phyloP scores from a whole-genome alignment of 495 filamentous ascomycete species.

The Xanthoparmelia taractica region DNA sequence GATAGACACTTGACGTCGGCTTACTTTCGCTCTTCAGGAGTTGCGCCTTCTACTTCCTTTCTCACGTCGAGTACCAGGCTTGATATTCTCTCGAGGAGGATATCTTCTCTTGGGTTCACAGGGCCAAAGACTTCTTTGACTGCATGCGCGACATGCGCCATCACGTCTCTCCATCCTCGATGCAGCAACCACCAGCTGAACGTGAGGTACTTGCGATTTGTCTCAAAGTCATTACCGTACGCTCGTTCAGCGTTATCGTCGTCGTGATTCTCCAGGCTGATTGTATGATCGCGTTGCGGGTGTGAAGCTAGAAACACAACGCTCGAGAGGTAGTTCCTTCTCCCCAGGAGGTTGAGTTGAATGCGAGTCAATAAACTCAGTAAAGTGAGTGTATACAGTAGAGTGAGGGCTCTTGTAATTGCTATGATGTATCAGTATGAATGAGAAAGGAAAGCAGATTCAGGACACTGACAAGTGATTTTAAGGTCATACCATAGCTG shows the following conservation, averaged over 20 bases:
- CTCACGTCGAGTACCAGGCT: slow-evolving; percentile 71
- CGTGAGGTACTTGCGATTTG: slow-evolving; percentile 85
- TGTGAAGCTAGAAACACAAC: slow-evolving; percentile 80
- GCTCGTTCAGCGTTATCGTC: slow-evolving; percentile 70
- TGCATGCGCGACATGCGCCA: slow-evolving; percentile 66
- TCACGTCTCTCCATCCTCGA: slow-evolving; percentile 74
- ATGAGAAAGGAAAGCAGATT: slow-evolving; percentile 1
- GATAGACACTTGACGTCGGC: slow-evolving; percentile 24
- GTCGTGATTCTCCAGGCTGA: slow-evolving; percentile 82
- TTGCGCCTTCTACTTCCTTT: slow-evolving; percentile 71
- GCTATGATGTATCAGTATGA: slow-evolving; percentile 42
- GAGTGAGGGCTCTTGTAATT: slow-evolving; percentile 80
- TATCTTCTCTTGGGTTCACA: slow-evolving; percentile 78
- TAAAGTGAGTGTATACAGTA: slow-evolving; percentile 84
- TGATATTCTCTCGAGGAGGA: slow-evolving; percentile 69
- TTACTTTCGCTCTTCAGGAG: slow-evolving; percentile 56
- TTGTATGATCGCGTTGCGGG: slow-evolving; percentile 51
- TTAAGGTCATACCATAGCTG: slow-evolving; percentile 98
- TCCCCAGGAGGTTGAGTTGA: slow-evolving; percentile 93
- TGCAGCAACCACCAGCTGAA: slow-evolving; percentile 98
- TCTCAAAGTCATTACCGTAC: slow-evolving; percentile 86
- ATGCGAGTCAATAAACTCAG: slow-evolving; percentile 89
- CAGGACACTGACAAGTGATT: slow-evolving; percentile 64
- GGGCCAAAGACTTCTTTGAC: slow-evolving; percentile 81
- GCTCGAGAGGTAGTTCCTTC: slow-evolving; percentile 87